Conservation (phyloP, 1,284 basidiomycete species). For the Boletus sp. region DNA sequence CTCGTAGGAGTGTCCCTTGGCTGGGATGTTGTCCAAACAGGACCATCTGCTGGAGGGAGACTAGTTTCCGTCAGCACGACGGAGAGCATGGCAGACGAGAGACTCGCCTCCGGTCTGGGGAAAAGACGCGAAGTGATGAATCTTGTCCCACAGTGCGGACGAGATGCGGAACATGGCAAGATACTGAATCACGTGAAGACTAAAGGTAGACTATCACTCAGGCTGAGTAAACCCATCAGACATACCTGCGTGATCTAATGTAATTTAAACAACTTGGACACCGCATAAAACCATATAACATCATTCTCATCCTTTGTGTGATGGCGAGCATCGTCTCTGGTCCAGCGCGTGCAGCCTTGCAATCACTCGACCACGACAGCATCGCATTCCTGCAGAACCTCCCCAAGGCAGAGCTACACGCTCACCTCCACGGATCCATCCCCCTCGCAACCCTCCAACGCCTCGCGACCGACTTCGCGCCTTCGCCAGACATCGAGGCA, state of each 20-base stretch:
- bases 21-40: conserved; percentile 40
- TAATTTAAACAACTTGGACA: too few species aligned
- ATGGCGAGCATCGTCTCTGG: conserved; percentile 26
- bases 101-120: conserved; percentile 86
- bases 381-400: conserved; percentile 60
- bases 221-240: too few species aligned
- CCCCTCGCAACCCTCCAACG: conserved; percentile 66
- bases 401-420: conserved; percentile 82
- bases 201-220: too few species aligned
- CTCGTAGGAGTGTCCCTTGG: conserved; percentile 37
- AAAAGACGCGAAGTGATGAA: conserved; percentile 93
- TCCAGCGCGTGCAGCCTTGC: conserved; percentile 48
- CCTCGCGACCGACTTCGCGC: conserved; percentile 56
- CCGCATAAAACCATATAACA: too few species aligned
- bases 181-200: conserved; percentile 30
- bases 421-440: conserved; percentile 83
- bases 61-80: conserved; percentile 26
- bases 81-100: too few species aligned
- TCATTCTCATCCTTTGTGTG: too few species aligned
- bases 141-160: conserved; percentile 87
- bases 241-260: too few species aligned
- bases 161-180: conserved; percentile 73
- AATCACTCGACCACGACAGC: conserved; percentile 54
- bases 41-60: conserved; percentile 41
- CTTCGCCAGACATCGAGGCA: conserved; percentile 20